Evolutionary conservation across 1,139 yeast genomes (phyloP).

Genomic region (Scheffersomyces lignicola): DNA sequence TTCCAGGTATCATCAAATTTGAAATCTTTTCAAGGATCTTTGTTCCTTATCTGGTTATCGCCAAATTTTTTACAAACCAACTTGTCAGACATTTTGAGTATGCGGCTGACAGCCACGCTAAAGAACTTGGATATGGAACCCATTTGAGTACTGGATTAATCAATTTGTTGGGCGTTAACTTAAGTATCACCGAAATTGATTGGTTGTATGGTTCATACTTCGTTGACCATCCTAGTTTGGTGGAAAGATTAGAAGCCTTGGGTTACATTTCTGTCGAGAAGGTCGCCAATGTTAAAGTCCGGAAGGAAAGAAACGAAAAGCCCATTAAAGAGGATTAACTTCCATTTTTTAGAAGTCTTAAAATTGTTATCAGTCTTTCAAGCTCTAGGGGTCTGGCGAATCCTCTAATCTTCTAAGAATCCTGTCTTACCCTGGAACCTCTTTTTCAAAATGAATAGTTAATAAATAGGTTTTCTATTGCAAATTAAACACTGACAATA

Average conservation of each 20-base stretch:
- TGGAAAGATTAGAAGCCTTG: conserved; percentile 82
- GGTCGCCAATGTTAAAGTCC: conserved; percentile 26
- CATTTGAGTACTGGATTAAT: conserved; percentile 73
- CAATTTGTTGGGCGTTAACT: conserved; percentile 73
- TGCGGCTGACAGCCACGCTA: conserved; percentile 89
- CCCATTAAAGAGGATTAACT: conserved; percentile 1
- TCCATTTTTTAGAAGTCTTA: no score
- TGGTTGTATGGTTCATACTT: conserved; percentile 86
- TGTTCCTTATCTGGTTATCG: conserved; percentile 69
- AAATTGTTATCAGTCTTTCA: no score
- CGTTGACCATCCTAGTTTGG: conserved; percentile 85
- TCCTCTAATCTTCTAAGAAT: no score
- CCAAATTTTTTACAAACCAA: conserved; percentile 66
- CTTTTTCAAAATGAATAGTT: no score
- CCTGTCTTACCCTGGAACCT: no score
- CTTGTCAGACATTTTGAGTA: conserved; percentile 84
- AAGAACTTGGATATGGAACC: conserved; percentile 64
- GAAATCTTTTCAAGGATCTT: conserved; percentile 70
- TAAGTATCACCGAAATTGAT: conserved; percentile 83
- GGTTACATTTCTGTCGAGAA: conserved; percentile 50
- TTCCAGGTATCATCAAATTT: conserved; percentile 81
- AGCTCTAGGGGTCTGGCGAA: no score
- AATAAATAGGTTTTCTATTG: no score
- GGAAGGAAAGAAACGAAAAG: not conserved
- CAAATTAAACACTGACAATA: no score